phyloP scores from a whole-genome alignment of 768 basidiomycete genomes.

The Tricholoma flavovirens region DNA sequence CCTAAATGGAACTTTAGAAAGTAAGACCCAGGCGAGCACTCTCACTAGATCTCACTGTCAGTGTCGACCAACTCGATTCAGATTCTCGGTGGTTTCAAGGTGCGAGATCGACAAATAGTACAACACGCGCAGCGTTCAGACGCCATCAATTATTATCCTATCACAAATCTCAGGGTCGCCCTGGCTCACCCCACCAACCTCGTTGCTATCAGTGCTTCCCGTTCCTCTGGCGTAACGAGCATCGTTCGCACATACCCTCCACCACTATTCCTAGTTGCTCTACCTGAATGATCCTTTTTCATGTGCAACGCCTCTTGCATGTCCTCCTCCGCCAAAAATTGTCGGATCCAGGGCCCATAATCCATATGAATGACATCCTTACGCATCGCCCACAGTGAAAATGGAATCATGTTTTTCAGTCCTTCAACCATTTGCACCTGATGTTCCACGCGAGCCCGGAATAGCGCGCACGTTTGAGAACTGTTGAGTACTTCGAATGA shows the following conservation, averaged over 20 bases:
- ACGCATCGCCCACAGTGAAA: slow-evolving; percentile 36
- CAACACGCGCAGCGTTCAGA: slow-evolving; percentile 21
- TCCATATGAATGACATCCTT: slow-evolving; percentile 52
- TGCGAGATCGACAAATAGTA: slow-evolving; percentile 23
- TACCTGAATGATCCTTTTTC: slow-evolving; percentile 24
- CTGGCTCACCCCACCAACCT: slow-evolving; percentile 10
- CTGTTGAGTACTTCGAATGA: slow-evolving; percentile 27
- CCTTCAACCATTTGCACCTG: slow-evolving; percentile 37
- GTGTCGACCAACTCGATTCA: slow-evolving; percentile 5
- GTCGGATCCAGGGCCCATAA: slow-evolving; percentile 61
- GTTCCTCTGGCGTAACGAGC: slow-evolving; percentile 30
- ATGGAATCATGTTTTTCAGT: slow-evolving; percentile 43
- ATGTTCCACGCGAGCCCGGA: slow-evolving; percentile 40
- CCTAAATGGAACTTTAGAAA: background rate
- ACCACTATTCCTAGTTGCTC: slow-evolving; percentile 56
- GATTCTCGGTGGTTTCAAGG: slow-evolving; percentile 9
- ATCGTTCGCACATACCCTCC: slow-evolving; percentile 39
- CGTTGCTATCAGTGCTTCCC: slow-evolving; percentile 26
- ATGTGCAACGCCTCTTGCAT: slow-evolving; percentile 28
- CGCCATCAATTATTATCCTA: slow-evolving; percentile 1
- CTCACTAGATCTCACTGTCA: background rate
- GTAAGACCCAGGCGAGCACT: background rate
- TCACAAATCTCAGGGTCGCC: slow-evolving; percentile 6
- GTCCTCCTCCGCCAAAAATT: slow-evolving; percentile 67
- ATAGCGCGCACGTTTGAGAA: slow-evolving; percentile 26